Evolutionary conservation across 192 early-diverging fungal species (phyloP).

Genomic region (Coemansia sp.): DNA sequence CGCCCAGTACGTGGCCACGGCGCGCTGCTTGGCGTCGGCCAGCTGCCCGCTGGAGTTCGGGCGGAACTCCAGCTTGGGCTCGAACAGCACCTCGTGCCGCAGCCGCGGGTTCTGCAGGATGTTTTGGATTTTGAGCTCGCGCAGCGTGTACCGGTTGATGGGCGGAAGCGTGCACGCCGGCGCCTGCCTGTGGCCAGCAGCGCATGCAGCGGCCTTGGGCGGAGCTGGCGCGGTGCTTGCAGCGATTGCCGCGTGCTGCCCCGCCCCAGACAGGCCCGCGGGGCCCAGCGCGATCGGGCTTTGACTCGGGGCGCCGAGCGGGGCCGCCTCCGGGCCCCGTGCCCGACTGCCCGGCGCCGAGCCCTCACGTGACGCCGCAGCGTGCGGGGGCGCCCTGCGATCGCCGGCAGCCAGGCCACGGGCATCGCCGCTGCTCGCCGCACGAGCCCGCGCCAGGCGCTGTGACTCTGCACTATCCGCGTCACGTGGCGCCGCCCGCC

Average conservation of each 20-base stretch:
- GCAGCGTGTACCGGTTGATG: conserved; percentile 81
- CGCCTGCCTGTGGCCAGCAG: too few species aligned
- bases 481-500: conserved; percentile 2
- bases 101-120: conserved; percentile 83
- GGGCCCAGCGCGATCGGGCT: conserved; percentile 1
- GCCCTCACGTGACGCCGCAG: not conserved
- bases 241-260: not conserved
- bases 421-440: not conserved
- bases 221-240: not conserved
- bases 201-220: too few species aligned
- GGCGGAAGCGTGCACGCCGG: conserved; percentile 56
- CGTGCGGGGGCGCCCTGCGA: not conserved
- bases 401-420: not conserved
- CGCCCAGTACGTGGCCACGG: conserved; percentile 70
- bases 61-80: conserved; percentile 85
- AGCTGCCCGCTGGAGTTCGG: conserved; percentile 77
- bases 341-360: not conserved
- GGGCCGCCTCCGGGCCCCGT: not conserved
- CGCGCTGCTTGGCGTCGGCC: conserved; percentile 61
- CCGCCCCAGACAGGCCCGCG: not conserved
- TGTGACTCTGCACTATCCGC: not conserved
- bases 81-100: conserved; percentile 87
- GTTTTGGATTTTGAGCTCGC: conserved; percentile 78
- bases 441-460: conserved; percentile 1
- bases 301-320: not conserved